Conservation (phyloP, 2,329 filamentous ascomycete genomes). For the Clarireedia homoeocarpa region DNA sequence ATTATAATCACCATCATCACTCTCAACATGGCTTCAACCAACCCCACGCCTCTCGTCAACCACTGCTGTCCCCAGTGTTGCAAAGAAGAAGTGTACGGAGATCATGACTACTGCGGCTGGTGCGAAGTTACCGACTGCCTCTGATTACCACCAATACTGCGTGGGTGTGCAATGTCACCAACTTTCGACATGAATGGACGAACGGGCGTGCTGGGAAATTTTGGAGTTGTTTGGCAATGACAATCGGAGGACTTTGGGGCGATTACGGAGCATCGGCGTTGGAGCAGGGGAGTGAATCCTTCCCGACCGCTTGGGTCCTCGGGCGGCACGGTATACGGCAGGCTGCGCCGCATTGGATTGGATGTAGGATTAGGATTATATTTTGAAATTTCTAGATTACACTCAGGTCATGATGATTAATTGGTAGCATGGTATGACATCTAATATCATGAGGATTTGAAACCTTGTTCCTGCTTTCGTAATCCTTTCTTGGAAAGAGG, state of each 20-base stretch:
- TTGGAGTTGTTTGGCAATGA: background rate
- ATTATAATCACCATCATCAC: background rate
- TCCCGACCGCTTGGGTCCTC: background rate
- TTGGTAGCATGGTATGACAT: background rate
- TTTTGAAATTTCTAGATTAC: background rate
- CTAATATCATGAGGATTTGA: background rate
- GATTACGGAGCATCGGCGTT: background rate
- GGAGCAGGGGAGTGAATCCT: background rate
- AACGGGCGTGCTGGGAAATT: background rate
- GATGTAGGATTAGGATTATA: background rate
- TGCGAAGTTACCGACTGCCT: conserved; percentile 33
- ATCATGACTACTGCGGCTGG: conserved; percentile 43
- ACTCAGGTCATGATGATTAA: background rate
- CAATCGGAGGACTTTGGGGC: background rate
- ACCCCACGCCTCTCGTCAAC: conserved; percentile 38
- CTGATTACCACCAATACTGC: background rate
- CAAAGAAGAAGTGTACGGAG: conserved; percentile 40
- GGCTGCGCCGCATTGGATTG: background rate
- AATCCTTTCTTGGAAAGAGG: background rate
- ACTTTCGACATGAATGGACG: background rate
- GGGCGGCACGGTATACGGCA: background rate
- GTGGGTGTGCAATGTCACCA: background rate
- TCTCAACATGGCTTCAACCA: conserved; percentile 35
- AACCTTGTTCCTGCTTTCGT: conserved; percentile 1
- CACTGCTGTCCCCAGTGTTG: conserved; percentile 46